These are phyloP conservation scores for Metarhizium humberi DNA, from an alignment of 2,329 filamentous ascomycete genomes.

Conservation along the genomic window DNA sequence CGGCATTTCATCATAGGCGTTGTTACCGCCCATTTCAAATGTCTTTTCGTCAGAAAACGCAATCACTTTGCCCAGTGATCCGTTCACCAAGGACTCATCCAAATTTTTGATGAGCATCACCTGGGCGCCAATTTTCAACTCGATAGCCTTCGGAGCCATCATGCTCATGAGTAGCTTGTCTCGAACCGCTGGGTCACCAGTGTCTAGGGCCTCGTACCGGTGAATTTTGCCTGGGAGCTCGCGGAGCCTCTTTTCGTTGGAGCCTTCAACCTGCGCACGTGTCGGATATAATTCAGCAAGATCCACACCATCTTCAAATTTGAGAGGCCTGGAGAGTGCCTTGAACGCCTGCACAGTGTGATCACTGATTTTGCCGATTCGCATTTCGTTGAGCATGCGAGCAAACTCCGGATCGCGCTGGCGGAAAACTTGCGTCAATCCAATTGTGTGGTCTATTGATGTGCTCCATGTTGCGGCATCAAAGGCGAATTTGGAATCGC, in stretches of 20 bases:
- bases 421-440: conserved; percentile 90
- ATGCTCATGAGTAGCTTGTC: conserved; percentile 79
- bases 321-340: conserved; percentile 59
- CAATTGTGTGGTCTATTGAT: conserved; percentile 90
- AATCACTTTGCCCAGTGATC: conserved; percentile 76
- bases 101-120: conserved; percentile 99
- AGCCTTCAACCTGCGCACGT: conserved; percentile 76
- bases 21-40: conserved; percentile 28
- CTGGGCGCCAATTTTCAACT: conserved; percentile 84
- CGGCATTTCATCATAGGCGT: conserved; percentile 32
- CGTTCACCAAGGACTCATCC: conserved; percentile 88
- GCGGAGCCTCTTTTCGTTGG: conserved; percentile 67
- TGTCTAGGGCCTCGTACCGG: conserved; percentile 65
- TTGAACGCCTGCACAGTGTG: conserved; percentile 70
- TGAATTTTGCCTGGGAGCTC: conserved; percentile 59
- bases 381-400: conserved; percentile 95
- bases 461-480: conserved; percentile 88
- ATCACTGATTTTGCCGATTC: conserved; percentile 71
- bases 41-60: conserved; percentile 30
- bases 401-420: conserved; percentile 87
- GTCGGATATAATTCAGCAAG: conserved; percentile 87
- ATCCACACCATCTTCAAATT: conserved; percentile 62
- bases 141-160: conserved; percentile 78
- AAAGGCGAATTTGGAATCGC: conserved; percentile 79
- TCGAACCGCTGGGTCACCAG: conserved; percentile 60